Conservation (phyloP, 805 yeast genomes). For the Candida caryicola region DNA sequence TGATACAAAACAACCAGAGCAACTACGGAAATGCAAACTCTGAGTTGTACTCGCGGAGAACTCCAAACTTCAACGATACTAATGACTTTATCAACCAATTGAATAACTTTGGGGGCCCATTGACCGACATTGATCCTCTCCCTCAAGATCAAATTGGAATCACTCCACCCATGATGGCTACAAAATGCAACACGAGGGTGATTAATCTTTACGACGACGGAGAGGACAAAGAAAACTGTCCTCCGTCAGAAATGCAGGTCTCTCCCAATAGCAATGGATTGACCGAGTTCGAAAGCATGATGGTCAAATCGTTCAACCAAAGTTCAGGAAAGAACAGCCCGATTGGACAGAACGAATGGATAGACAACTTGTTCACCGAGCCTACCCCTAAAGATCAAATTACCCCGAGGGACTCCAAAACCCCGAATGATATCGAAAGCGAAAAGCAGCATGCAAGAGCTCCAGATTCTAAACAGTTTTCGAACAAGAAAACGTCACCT, state of each 20-base stretch:
- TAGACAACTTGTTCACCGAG: slow-evolving; percentile 40
- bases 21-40: slow-evolving; percentile 2
- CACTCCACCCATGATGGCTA: slow-evolving; percentile 52
- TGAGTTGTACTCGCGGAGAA: slow-evolving; percentile 8
- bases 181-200: slow-evolving; percentile 52
- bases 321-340: slow-evolving; percentile 34
- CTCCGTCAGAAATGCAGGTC: slow-evolving; percentile 14
- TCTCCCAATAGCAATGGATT: slow-evolving; percentile 3
- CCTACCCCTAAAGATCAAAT: slow-evolving; percentile 39
- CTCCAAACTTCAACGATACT: slow-evolving; percentile 34
- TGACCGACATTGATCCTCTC: slow-evolving; percentile 45
- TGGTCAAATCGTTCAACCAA: slow-evolving; percentile 19
- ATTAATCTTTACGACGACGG: slow-evolving; percentile 47
- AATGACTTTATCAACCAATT: slow-evolving; percentile 42
- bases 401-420: slow-evolving; percentile 20
- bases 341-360: slow-evolving; percentile 40
- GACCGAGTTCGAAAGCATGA: slow-evolving; percentile 24
- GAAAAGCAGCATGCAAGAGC: slow-evolving; percentile 21
- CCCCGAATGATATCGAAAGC: slow-evolving; percentile 18
- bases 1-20: slow-evolving; percentile 24
- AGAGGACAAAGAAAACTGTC: slow-evolving; percentile 27
- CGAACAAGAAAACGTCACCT: slow-evolving; percentile 24
- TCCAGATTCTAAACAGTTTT: slow-evolving; percentile 32
- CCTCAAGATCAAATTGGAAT: slow-evolving; percentile 34
- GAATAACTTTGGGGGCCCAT: slow-evolving; percentile 42